Conservation (phyloP, 2,329 filamentous ascomycete genomes). For the Cadophora sp. region DNA sequence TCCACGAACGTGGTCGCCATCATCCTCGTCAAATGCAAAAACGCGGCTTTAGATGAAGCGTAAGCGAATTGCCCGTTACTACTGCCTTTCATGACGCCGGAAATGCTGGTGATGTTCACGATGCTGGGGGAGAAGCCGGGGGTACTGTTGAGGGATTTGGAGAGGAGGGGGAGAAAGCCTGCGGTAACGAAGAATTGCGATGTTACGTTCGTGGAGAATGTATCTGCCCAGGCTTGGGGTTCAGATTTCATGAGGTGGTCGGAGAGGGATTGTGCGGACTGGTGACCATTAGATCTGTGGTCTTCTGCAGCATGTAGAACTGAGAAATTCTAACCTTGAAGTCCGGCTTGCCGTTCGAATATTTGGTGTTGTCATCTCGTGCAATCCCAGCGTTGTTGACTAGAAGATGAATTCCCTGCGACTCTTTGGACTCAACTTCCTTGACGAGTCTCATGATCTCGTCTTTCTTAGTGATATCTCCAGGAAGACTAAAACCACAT, state of each 20-base stretch:
- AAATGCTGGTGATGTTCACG: constrained; percentile 32
- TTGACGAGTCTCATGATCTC: constrained; percentile 60
- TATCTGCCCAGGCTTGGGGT: constrained; percentile 66
- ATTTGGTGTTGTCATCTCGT: constrained; percentile 57
- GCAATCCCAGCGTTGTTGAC: constrained; percentile 64
- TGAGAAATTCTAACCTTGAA: constrained; percentile 45
- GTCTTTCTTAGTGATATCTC: constrained; percentile 64
- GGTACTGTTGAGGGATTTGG: constrained; percentile 52
- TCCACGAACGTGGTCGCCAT: constrained; percentile 56
- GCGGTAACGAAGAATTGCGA: constrained; percentile 68
- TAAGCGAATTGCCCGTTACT: constrained; percentile 33
- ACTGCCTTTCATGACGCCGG: constrained; percentile 41
- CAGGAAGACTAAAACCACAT: constrained; percentile 46
- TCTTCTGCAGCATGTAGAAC: neutral
- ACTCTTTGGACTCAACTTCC: constrained; percentile 59
- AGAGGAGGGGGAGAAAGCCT: constrained; percentile 64
- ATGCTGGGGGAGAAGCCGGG: constrained; percentile 31
- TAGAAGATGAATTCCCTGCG: constrained; percentile 62
- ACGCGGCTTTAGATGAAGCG: constrained; percentile 53
- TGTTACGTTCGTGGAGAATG: constrained; percentile 77
- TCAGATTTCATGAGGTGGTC: constrained; percentile 56
- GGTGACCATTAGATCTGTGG: neutral
- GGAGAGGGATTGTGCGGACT: constrained; percentile 52
- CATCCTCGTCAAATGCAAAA: constrained; percentile 59
- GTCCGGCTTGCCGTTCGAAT: constrained; percentile 55